Conservation (phyloP, 148 eudicot species). For the Chenopodium quinoa region DNA sequence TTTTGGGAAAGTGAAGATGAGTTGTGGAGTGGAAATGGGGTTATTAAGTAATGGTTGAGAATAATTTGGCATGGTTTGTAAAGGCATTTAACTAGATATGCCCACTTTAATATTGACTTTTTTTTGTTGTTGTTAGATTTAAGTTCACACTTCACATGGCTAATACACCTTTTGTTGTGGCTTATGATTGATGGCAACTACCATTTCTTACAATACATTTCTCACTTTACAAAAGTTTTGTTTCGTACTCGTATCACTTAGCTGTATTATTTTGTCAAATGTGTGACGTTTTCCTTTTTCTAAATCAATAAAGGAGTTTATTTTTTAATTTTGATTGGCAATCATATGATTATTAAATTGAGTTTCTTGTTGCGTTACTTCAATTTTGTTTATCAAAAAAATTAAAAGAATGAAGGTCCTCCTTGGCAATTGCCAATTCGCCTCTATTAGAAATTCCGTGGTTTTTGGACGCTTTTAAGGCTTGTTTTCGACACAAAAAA, state of each 20-base stretch:
- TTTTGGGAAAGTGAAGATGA: slow-evolving; percentile 4
- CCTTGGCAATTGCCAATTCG: too few relatives aligned
- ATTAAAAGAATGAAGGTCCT: too few relatives aligned
- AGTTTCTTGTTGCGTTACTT: too few relatives aligned
- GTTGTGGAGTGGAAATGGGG: not conserved
- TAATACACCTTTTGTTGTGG: not conserved
- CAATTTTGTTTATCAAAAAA: too few relatives aligned
- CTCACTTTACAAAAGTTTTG: not conserved
- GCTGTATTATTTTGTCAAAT: not conserved
- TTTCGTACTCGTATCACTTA: too few relatives aligned
- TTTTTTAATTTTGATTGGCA: too few relatives aligned
- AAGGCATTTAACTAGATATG: not conserved
- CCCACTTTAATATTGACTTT: not conserved
- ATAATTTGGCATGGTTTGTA: not conserved
- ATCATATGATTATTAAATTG: too few relatives aligned
- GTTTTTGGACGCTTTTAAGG: too few relatives aligned
- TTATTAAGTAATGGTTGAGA: not conserved
- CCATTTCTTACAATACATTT: not conserved
- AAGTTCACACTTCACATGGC: slow-evolving; percentile 12
- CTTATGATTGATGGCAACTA: not conserved
- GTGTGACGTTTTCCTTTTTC: not conserved
- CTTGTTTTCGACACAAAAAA: too few relatives aligned
- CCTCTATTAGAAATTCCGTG: too few relatives aligned
- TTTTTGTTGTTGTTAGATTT: not conserved
- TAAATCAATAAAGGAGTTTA: too few relatives aligned